Conservation (phyloP, 2,329 filamentous ascomycete species). For the Bisporella sp. region DNA sequence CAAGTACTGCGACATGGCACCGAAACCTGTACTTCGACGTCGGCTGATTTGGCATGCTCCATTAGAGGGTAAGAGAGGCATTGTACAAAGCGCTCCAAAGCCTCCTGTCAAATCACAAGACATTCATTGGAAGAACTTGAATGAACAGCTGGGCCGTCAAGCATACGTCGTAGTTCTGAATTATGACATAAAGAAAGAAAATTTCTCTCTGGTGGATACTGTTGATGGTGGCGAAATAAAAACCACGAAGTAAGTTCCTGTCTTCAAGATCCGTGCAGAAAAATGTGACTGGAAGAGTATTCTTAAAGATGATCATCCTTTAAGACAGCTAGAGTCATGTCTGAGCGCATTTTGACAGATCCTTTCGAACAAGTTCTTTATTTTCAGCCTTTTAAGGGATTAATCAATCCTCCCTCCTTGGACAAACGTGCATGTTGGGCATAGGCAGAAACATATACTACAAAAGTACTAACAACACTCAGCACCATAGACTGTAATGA, state of each 20-base stretch:
- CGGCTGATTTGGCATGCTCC: constrained; percentile 46
- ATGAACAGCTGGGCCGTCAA: constrained; percentile 47
- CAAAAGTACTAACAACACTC: constrained; percentile 1
- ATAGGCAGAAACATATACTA: no score
- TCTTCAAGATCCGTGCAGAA: no score
- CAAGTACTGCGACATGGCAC: constrained; percentile 49
- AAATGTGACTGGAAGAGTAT: no score
- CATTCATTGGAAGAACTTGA: constrained; percentile 43
- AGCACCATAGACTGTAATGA: constrained; percentile 32
- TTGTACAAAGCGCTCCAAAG: constrained; percentile 11
- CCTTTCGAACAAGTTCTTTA: no score
- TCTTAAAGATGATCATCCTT: no score
- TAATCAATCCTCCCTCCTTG: no score
- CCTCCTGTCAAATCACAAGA: no score
- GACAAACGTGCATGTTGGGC: no score
- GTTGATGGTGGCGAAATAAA: neutral
- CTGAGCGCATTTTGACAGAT: neutral
- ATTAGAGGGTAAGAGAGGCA: constrained; percentile 24
- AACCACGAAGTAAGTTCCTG: no score
- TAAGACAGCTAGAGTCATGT: neutral
- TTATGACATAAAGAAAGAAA: constrained; percentile 45
- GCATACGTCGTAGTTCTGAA: constrained; percentile 50
- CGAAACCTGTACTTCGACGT: constrained; percentile 41
- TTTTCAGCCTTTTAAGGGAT: no score
- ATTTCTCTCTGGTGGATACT: constrained; percentile 34